Base-by-base conservation (phyloP, 208 protist genomes). In the Tritrichomonas foetus region DNA sequence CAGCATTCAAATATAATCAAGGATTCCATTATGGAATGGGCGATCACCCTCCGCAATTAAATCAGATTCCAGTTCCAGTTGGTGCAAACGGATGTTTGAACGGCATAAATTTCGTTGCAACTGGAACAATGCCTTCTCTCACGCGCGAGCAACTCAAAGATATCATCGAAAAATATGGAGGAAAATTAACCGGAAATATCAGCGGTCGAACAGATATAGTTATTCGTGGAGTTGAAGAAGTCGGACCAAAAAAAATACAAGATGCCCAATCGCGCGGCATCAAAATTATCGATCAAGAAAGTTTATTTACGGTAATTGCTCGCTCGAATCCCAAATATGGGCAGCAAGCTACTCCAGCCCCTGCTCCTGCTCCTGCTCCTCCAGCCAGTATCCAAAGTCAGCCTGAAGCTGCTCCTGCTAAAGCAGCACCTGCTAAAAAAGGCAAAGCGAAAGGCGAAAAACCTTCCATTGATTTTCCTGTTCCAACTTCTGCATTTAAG, bases 11-110 rank as follows among this genome's bases (percentile, higher is more conserved):
- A 33, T 57, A 39, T 22, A 89, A 57, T 61, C 47, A 53, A 39
- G 78, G 78, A n/a, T 57, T 57, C 57, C 41, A 33, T 3, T 89
- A 39, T 57, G 47, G 47, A 57, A 39, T 57, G 47, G 33, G n/a
- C 33, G 78, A 89, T 50, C 53, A 89, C 27, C 78, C 78, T 13
- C 78, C 78, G 20, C 25, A 39, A 33, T 39, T 89, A 13, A 47
- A 47, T 89, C 78, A 89, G 57, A 47, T 57, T 39, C 78, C 78
- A 89, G 57, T 89, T 89, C 78, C 78, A 53, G 30, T 57, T 89
- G 78, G 78, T 3, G 47, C 44, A 50, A 8, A 25, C 33, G 78
- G 78, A 53, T 89, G 78, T 57, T 61, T 89, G 5, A 27, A 33
- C 14, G 78, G 78, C 8, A 50, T 89, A 13, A 89, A 25, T n/a